Base-by-base conservation (phyloP, 768 basidiomycete species). In the Tylopilus subfusipes region DNA sequence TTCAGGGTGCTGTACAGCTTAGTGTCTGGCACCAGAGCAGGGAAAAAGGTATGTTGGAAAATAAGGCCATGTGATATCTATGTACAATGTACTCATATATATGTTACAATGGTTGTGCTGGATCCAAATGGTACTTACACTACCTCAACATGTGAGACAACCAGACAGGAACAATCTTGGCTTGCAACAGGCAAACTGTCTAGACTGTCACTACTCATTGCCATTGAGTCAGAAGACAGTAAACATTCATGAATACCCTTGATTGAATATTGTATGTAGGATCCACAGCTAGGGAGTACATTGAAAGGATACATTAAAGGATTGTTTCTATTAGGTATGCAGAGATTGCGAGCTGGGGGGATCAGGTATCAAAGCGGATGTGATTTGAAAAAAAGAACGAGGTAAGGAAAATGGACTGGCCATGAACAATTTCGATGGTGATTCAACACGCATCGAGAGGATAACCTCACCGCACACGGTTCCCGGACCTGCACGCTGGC, bases 301-400 rank as follows among this genome's bases (percentile, higher is more conserved):
- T 18, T 52, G 50, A 53, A 66, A 51, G 19, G 34, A 50, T 64
- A 59, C 62, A 64, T 59, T 66, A 58, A 66, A 56, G 43, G 29
- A 54, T 27, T 55, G 64, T 55, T 58, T 66, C 66, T 68, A 66
- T 34, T 67, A 60, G 48, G 53, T 49, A 65, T 66, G 66, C 56
- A 45, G 56, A 56, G 56, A 60, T 60, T 61, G 63, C 11, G 54
- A 61, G n/a, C 53, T 45, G 47, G 39, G 51, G 40, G 50, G 60
- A 48, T 57, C 51, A 63, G 65, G 61, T 66, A 65, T 68, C 56
- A 50, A 46, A 48, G 33, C 54, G 55, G 47, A 57, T 68, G 65
- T 51, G 53, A 21, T 42, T 19, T 54, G 34, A 40, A 47, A 46
- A 36, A 39, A 51, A 46, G 21, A 36, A 34, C 21, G n/a, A 33